Base-by-base conservation (phyloP, 805 yeast species). In the Candida stauntonica region DNA sequence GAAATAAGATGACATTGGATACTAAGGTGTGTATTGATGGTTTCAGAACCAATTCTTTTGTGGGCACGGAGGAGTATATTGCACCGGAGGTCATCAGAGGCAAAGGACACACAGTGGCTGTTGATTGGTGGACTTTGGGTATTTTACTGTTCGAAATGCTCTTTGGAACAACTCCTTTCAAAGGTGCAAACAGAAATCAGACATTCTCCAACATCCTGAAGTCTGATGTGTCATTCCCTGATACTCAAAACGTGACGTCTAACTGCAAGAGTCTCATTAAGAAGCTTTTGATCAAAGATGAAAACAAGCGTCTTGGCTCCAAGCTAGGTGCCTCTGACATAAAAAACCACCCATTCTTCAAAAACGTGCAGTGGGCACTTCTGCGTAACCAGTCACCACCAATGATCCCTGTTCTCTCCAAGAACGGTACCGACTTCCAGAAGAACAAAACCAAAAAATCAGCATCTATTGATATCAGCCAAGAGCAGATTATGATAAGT, bases 101-200 rank as follows among this genome's bases (percentile, higher is more conserved):
- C 2, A 86, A 89, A 51, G 99, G 99, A 2, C 99, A 93, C 54
- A 91, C 98, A 1, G 82, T 91, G 7, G 96, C 98, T 0, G 99
- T 93, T 14, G 99, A 93, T 61, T 93, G 99, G 99, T 93, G 99
- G 99, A 93, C 99, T 0, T 67, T 93, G 48, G 99, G 99, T 4
- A 88, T 93, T 16, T 72, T 93, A 52, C 68, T 88, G 17, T 94
- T 79, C 61, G 99, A 93, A 58, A 93, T 93, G 99, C 65, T 93
- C 17, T 89, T 78, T 61, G 98, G 98, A 1, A 84, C 87, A 7
- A 93, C 99, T 0, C 99, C 99, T 2, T 93, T 91, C 65, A 93
- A 93, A 64, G 99, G 99, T 6, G 68, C 77, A 26, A 87, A 81
- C 48, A 73, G 98, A 30, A 88, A 88, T 54, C 81, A 81, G 50